Base-by-base conservation (phyloP, 2,329 filamentous ascomycete species). In the Ophiognomonia clavigignenti-juglandacearum region DNA sequence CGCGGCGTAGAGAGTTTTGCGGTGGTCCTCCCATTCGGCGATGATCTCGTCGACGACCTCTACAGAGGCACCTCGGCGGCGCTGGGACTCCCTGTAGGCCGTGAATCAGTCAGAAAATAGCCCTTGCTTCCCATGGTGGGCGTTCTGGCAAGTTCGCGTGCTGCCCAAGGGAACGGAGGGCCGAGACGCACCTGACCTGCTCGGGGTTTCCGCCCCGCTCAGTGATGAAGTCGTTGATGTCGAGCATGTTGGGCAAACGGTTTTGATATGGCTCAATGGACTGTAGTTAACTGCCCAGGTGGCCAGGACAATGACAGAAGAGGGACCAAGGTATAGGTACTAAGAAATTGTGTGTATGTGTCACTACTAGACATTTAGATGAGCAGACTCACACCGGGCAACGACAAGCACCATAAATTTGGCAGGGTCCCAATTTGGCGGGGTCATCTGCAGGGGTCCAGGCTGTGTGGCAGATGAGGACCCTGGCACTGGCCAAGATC, bases 121-220 rank as follows among this genome's bases (percentile, higher is more conserved):
- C 39, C 19, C 24, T 22, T 11, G 13, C 7, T 29, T 23, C 41
- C 31, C 32, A 29, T 29, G 27, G 36, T 27, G 20, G 19, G 18
- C 36, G n/a, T n/a, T n/a, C 19, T 24, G 19, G 36, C 34, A 18
- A 46, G 24, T n/a, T 43, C 24, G 14, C 18, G 27, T 31, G 14
- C 13, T n/a, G 16, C n/a, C 22, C 18, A 35, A 36, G n/a, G 13
- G 8, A 16, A 26, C n/a, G 5, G 10, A 24, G 24, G 36, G 31
- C 31, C 29, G 31, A 45, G 26, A 40, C 50, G 20, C 39, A 52
- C 50, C 39, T 52, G 68, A 98, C 93, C 72, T 83, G 85, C 63
- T 95, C 86, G 14, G 90, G 88, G 70, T 97, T 82, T 58, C 93
- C 93, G 56, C 92, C 93, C 59, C 90, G 86, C 68, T 96, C 89